Percentiles rank a stretch among this genome's conserved stretches.
Conservation (phyloP, 805 yeast species). For the Kluyveromyces aestuarii region DNA sequence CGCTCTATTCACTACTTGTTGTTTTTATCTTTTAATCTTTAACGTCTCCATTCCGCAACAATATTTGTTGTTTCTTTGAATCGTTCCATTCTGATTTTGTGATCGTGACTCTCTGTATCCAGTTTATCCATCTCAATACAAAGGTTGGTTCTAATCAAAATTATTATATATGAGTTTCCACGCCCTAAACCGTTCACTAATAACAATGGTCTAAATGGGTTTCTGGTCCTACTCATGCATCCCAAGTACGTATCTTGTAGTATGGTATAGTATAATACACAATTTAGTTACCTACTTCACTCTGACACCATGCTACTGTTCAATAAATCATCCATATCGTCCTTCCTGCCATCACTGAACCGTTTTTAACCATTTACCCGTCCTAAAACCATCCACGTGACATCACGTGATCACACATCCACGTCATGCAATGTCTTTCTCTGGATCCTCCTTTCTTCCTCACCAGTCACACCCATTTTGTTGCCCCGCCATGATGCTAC, state of each 20-base stretch:
- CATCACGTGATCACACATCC: neutral
- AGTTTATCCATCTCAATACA: neutral
- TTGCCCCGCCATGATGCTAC: too few species aligned
- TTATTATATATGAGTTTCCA: constrained; percentile 4
- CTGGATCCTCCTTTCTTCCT: too few species aligned
- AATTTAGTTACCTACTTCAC: neutral
- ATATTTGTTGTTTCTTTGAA: constrained; percentile 13
- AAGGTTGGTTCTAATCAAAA: neutral
- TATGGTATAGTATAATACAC: neutral
- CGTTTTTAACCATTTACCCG: too few species aligned
- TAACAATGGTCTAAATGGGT: neutral
- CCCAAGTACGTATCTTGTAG: neutral
- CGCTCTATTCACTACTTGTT: constrained; percentile 2
- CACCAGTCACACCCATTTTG: too few species aligned
- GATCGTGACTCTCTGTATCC: neutral
- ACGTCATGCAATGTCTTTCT: too few species aligned
- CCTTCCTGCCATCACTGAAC: too few species aligned
- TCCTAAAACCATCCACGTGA: neutral
- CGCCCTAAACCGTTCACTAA: neutral
- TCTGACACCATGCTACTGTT: too few species aligned
- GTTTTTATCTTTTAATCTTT: constrained; percentile 13
- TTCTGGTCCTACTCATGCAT: neutral
- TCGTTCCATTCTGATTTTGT: constrained; percentile 5
- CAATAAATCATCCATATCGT: too few species aligned
- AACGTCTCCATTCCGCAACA: constrained; percentile 13